These are phyloP conservation scores for Quercus dentata DNA, from an alignment of 306 rosid species.

Conservation along the genomic window DNA sequence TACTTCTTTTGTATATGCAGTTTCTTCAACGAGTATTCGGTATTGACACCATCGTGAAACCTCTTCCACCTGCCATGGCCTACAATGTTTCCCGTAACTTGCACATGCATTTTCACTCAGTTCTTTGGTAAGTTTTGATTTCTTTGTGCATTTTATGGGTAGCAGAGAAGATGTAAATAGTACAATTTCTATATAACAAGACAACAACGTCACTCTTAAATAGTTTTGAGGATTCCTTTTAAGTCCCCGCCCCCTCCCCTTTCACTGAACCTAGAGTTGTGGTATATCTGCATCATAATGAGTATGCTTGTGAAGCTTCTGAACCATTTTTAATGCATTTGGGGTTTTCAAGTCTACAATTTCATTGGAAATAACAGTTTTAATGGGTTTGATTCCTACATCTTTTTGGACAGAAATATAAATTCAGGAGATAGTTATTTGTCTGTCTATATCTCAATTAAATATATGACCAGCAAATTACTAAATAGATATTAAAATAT, in stretches of 20 bases:
- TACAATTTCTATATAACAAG: background rate
- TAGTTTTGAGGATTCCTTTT: background rate
- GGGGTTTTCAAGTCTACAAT: background rate
- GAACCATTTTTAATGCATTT: too few species aligned
- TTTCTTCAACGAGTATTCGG: slow-evolving; percentile 88
- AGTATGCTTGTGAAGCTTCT: background rate
- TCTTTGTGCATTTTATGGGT: slow-evolving; percentile 2
- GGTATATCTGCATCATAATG: background rate
- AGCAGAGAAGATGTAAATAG: background rate
- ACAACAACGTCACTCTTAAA: background rate
- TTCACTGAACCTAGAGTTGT: background rate
- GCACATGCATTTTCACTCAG: slow-evolving; percentile 92
- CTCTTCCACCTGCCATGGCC: slow-evolving; percentile 80
- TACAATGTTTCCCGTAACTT: slow-evolving; percentile 85
- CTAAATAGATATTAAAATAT: background rate
- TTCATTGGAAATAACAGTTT: background rate
- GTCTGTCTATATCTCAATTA: background rate
- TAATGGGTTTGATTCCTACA: background rate
- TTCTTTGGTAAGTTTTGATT: slow-evolving; percentile 70
- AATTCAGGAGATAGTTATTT: background rate
- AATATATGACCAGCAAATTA: background rate
- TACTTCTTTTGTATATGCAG: slow-evolving; percentile 42
- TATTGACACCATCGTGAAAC: slow-evolving; percentile 88
- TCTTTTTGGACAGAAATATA: background rate
- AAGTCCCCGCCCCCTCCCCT: background rate